A percentile compares a stretch with the other conserved stretches of the same genome.
These are phyloP conservation scores for Cucurbitaria berberidis DNA, from an alignment of 2,329 filamentous ascomycete species.

Conservation along the genomic window DNA sequence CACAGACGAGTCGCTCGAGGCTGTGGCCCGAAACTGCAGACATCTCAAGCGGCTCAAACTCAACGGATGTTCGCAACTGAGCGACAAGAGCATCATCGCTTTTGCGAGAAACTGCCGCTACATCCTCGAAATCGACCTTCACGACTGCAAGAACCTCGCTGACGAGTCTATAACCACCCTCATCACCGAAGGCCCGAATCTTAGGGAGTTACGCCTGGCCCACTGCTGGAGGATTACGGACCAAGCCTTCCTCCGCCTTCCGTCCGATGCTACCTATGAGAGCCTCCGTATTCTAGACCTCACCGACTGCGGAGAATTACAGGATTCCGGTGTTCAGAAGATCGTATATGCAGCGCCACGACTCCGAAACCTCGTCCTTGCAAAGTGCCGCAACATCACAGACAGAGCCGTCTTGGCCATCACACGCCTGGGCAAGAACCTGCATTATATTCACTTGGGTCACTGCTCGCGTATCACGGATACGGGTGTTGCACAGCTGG, in stretches of 20 bases:
- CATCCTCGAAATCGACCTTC: conserved; percentile 94
- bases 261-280: conserved; percentile 73
- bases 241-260: conserved; percentile 82
- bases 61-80: conserved; percentile 87
- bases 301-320: conserved; percentile 83
- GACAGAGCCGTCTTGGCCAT: conserved; percentile 88
- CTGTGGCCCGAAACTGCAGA: conserved; percentile 79
- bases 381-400: conserved; percentile 92
- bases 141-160: conserved; percentile 80
- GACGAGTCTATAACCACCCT: conserved; percentile 84
- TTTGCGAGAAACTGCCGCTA: conserved; percentile 90
- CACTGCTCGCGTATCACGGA: conserved; percentile 94
- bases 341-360: conserved; percentile 87
- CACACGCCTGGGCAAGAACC: conserved; percentile 86
- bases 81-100: conserved; percentile 79
- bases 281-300: conserved; percentile 91
- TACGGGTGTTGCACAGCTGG: conserved; percentile 80
- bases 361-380: conserved; percentile 88
- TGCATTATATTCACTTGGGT: conserved; percentile 95
- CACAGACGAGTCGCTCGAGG: conserved; percentile 83
- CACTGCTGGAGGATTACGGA: conserved; percentile 87
- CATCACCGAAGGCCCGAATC: conserved; percentile 75
- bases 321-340: conserved; percentile 84
- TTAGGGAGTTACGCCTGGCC: conserved; percentile 89
- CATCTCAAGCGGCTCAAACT: conserved; percentile 94